Evolutionary conservation across 257 asterid genomes (phyloP).

Genomic region (Petunia secreta): DNA sequence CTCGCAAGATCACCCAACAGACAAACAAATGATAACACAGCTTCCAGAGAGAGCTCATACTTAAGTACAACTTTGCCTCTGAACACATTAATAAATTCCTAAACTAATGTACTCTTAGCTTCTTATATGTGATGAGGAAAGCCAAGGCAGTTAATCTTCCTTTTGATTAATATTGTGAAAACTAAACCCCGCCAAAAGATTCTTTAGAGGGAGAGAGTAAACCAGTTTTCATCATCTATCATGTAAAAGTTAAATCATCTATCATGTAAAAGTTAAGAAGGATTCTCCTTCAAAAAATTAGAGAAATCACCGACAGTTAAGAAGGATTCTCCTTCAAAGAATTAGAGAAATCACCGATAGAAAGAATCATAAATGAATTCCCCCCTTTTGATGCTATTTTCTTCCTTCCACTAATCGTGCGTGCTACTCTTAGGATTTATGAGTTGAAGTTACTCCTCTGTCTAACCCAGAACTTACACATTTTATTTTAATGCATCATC

Average conservation of each 20-base stretch:
- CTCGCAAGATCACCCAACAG: not conserved
- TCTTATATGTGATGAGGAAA: not conserved
- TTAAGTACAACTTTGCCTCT: not conserved
- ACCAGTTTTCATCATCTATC: too few relatives aligned
- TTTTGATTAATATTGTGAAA: not conserved
- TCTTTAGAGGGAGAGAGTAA: not conserved
- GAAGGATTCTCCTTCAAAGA: not conserved
- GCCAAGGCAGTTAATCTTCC: conserved; percentile 18
- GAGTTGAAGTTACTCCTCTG: conserved; percentile 13
- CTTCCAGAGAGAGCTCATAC: not conserved
- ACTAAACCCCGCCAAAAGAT: not conserved
- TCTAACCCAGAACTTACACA: not conserved
- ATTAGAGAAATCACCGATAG: not conserved
- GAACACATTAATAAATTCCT: conserved; percentile 2
- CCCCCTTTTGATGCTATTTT: not conserved
- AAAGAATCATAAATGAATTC: not conserved
- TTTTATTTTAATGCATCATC: conserved; percentile 7
- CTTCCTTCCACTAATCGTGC: not conserved
- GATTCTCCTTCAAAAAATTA: too few relatives aligned
- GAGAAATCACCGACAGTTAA: too few relatives aligned
- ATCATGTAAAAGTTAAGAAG: too few relatives aligned
- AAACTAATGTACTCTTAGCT: not conserved
- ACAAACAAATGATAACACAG: not conserved
- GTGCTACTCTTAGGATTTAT: not conserved
- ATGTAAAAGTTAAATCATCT: too few relatives aligned